Base-by-base conservation (phyloP, 805 yeast genomes). In the Lipomyces kockii region DNA sequence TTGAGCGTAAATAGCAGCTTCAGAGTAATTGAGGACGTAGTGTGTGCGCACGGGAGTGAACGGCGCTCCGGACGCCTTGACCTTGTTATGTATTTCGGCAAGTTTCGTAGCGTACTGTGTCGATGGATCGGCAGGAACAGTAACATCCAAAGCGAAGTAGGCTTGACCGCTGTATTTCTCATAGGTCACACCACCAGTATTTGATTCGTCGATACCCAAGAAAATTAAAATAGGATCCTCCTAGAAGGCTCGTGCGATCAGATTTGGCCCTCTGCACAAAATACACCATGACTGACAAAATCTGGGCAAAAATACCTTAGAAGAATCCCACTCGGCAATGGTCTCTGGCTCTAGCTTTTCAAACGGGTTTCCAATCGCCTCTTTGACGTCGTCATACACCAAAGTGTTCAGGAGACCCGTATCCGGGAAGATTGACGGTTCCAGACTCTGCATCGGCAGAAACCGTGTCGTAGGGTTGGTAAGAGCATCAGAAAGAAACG, bases 1-100 rank as follows among this genome's bases (percentile, higher is more conserved):
- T 75, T 93, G 95, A 2, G 97, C 88, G 71, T 86, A 88, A 27
- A 92, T 76, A 2, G 91, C 86, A 0, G 92, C 89, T 61, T 89
- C 89, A n/a, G 57, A 37, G 64, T 58, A 68, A 46, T 32, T 61
- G 53, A 55, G 70, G n/a, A 52, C 58, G 43, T 53, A 71, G 60
- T 37, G 60, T 55, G 27, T 51, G 35, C 71, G 60, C 35, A 70
- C 58, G 32, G 39, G 17, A 4, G 34, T n/a, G 59, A 66, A 70
- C 2, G 43, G 27, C 22, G 64, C 67, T 49, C 52, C 74, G 64
- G 20, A 67, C 52, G 20, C 64, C 34, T 32, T 53, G 37, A 63
- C 69, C 58, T 68, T 61, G 6, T 56, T 58, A 27, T 51, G 61
- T 7, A 62, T 37, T 14, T 46, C 46, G 7, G 62, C 68, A 2